A percentile compares a stretch with the other conserved stretches of the same genome.
phyloP scores from a whole-genome alignment of 257 asterid species.

The Nicotiana paniculata region DNA sequence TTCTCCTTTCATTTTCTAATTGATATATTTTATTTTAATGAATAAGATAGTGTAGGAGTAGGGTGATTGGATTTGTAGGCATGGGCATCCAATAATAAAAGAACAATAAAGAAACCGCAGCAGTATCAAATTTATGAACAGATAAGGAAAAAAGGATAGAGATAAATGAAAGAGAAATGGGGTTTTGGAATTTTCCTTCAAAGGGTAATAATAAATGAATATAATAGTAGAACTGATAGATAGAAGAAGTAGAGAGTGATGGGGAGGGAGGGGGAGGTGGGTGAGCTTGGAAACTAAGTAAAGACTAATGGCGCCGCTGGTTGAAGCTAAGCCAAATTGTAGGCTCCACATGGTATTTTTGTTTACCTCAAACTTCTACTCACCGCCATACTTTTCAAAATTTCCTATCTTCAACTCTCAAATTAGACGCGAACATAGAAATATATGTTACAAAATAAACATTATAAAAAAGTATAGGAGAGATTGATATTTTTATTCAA shows the following conservation, averaged over 20 bases:
- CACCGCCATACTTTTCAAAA: not conserved
- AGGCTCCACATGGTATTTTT: conserved; percentile 14
- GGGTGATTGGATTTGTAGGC: conserved; percentile 12
- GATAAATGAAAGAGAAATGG: conserved; percentile 8
- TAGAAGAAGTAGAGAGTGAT: not conserved
- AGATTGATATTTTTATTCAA: too few species aligned
- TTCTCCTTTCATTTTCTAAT: conserved; percentile 38
- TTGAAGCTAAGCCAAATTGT: not conserved
- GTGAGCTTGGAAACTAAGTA: conserved; percentile 38
- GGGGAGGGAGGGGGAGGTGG: not conserved
- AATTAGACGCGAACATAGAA: too few species aligned
- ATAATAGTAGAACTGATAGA: not conserved
- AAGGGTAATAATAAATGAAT: conserved; percentile 11
- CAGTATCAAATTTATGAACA: not conserved
- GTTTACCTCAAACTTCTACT: not conserved
- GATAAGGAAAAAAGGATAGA: not conserved
- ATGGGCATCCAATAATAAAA: not conserved
- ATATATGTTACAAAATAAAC: too few species aligned
- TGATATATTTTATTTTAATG: not conserved
- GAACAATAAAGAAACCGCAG: not conserved
- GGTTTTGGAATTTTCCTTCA: conserved; percentile 16
- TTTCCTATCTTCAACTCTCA: too few species aligned
- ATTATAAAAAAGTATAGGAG: too few species aligned
- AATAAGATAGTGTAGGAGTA: not conserved
- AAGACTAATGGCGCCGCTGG: conserved; percentile 31